Percentiles rank a stretch among this genome's conserved stretches.
These are phyloP conservation scores for Spathaspora sp. DNA, from an alignment of 805 yeast species.

Conservation along the genomic window DNA sequence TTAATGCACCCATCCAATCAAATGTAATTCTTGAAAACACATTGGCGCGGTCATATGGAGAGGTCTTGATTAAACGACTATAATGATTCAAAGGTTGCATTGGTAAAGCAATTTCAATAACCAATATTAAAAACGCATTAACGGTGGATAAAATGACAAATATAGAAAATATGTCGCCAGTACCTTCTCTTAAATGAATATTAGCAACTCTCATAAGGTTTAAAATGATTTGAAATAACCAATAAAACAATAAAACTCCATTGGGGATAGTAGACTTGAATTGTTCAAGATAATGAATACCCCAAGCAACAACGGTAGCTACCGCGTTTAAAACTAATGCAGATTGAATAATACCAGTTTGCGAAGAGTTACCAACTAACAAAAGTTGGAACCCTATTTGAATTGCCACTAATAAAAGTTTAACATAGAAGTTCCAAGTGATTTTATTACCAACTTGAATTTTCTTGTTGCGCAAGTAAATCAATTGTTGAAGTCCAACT, in stretches of 20 bases:
- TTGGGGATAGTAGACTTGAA: constrained; percentile 61
- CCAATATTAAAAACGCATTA: constrained; percentile 38
- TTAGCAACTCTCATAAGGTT: constrained; percentile 44
- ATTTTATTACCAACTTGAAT: constrained; percentile 24
- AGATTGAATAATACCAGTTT: constrained; percentile 20
- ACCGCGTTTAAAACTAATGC: constrained; percentile 26
- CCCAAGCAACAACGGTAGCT: constrained; percentile 49
- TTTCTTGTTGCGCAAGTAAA: constrained; percentile 24
- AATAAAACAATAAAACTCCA: constrained; percentile 67
- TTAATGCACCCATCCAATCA: constrained; percentile 86
- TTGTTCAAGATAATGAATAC: constrained; percentile 69
- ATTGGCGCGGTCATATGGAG: constrained; percentile 59
- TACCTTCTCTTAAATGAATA: constrained; percentile 31
- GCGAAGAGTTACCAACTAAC: constrained; percentile 10
- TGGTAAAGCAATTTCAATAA: constrained; percentile 42
- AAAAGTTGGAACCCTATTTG: constrained; percentile 37
- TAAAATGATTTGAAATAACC: constrained; percentile 58
- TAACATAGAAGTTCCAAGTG: constrained; percentile 38
- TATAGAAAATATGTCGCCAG: constrained; percentile 16
- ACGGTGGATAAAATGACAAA: constrained; percentile 30
- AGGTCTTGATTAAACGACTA: constrained; percentile 10
- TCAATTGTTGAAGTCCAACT: constrained; percentile 37
- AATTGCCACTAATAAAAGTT: constrained; percentile 33
- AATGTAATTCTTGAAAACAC: constrained; percentile 76
- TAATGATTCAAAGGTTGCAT: constrained; percentile 19